A percentile compares a stretch with the other conserved stretches of the same genome.
phyloP scores from a whole-genome alignment of 345 rosid genomes.

The Heritiera fomes region DNA sequence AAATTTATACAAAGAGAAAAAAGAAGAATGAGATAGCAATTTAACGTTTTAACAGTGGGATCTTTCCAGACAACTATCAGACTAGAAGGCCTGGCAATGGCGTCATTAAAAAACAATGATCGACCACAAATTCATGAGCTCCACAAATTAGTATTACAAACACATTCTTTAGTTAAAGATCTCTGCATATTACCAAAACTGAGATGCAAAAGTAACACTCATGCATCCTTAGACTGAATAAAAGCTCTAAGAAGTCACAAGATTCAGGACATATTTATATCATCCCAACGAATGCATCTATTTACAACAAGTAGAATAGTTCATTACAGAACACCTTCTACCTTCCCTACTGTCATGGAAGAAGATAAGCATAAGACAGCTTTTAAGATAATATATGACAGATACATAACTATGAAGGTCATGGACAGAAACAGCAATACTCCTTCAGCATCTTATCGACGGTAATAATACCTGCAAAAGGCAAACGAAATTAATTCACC shows the following conservation, averaged over 20 bases:
- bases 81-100: background rate
- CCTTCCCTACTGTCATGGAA: background rate
- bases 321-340: slow-evolving; percentile 1
- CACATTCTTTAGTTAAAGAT: background rate
- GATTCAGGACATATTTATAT: background rate
- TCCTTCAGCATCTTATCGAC: slow-evolving; percentile 35
- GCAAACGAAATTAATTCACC: background rate
- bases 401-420: background rate
- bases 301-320: background rate
- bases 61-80: background rate
- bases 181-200: too few relatives aligned
- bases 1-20: background rate
- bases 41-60: background rate
- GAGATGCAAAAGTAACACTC: too few relatives aligned
- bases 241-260: too few relatives aligned
- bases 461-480: slow-evolving; percentile 66
- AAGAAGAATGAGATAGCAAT: too few relatives aligned
- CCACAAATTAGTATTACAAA: background rate
- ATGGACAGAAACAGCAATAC: background rate
- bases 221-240: too few relatives aligned
- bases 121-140: background rate
- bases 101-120: background rate
- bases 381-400: background rate
- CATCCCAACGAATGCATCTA: background rate
- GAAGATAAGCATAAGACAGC: background rate